A percentile compares a stretch with the other conserved stretches of the same genome.
These are phyloP conservation scores for Adansonia rubrostipa DNA, from an alignment of 441 rosid genomes.

Conservation along the genomic window DNA sequence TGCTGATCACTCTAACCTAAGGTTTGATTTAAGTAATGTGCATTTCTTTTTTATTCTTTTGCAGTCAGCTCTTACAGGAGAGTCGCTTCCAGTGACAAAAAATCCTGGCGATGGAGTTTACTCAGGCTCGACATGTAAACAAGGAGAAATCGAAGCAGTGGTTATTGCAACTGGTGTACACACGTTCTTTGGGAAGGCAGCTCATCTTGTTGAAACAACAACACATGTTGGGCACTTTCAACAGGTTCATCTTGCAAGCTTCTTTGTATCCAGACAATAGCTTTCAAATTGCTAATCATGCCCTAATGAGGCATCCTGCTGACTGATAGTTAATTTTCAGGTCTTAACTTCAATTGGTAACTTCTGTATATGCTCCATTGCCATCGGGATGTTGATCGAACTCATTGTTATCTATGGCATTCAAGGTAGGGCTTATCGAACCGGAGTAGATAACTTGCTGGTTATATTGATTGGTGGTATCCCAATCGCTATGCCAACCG, in stretches of 20 bases:
- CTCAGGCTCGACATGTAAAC: constrained; percentile 73
- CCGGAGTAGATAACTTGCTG: constrained; percentile 52
- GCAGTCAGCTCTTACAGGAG: constrained; percentile 71
- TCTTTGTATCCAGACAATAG: neutral
- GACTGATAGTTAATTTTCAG: constrained; percentile 29
- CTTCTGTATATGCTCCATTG: constrained; percentile 48
- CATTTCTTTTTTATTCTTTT: constrained; percentile 16
- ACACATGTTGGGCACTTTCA: constrained; percentile 73
- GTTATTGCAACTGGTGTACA: constrained; percentile 71
- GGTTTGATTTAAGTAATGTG: neutral
- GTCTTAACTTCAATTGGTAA: constrained; percentile 51
- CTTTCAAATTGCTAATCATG: neutral
- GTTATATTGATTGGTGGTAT: constrained; percentile 62
- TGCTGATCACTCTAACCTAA: neutral
- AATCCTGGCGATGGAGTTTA: constrained; percentile 59
- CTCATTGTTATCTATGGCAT: constrained; percentile 41
- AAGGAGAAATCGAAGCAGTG: constrained; percentile 73
- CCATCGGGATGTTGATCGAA: constrained; percentile 46
- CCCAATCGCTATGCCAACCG: constrained; percentile 75
- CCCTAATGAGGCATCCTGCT: constrained; percentile 7
- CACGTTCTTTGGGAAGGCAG: constrained; percentile 76
- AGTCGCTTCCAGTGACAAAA: constrained; percentile 61
- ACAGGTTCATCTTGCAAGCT: constrained; percentile 42
- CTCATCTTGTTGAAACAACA: constrained; percentile 72
- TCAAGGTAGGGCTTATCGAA: constrained; percentile 42